Base-by-base conservation (phyloP, 202 grass and related monocot genomes). In the Setaria viridis region DNA sequence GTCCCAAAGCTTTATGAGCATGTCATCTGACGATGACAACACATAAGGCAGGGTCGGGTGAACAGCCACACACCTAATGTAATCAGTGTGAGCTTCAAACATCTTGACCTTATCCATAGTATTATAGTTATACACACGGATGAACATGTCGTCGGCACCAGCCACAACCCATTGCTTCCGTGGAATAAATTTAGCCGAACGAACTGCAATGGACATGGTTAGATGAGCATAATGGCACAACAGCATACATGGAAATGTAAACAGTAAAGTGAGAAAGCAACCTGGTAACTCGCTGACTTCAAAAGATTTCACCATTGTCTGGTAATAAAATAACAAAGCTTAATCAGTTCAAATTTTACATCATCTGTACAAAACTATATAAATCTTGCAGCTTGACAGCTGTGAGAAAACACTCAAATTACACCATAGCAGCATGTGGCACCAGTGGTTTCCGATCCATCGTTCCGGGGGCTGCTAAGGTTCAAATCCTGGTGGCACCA, bases 301-400 rank as follows among this genome's bases (percentile, higher is more conserved):
- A 82, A 97, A 97, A 74, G 94, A 97, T 80, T 97, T 94, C 77
- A 91, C 94, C 91, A 97, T 97, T 78, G 90, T 92, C 94, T 97
- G 83, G 20, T 60, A 53, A 77, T 33, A 88, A 83, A 90, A 64
- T 57, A 70, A 59, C 67, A 90, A 5, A 71, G 15, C 34, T 70
- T 76, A 81, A 67, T 82, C 6, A 88, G 72, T 46, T 48, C 25
- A 82, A 71, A 68, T 54, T 35, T 37, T 65, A 53, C 5, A 71
- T 63, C 11, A 20, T 68, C 3, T 37, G 2, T 25, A 77, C 41
- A 53, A 81, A 82, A 14, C 5, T 17, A 72, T 46, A 90, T 29
- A 71, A 47, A 11, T 30, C 7, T 71, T 62, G 25, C 46, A 46
- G 19, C 3, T 67, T 66, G 48, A 6, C 15, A 10, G 46, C 29